Base-by-base conservation (phyloP, 495 filamentous ascomycete genomes). In the Aspergillus bridgeri region DNA sequence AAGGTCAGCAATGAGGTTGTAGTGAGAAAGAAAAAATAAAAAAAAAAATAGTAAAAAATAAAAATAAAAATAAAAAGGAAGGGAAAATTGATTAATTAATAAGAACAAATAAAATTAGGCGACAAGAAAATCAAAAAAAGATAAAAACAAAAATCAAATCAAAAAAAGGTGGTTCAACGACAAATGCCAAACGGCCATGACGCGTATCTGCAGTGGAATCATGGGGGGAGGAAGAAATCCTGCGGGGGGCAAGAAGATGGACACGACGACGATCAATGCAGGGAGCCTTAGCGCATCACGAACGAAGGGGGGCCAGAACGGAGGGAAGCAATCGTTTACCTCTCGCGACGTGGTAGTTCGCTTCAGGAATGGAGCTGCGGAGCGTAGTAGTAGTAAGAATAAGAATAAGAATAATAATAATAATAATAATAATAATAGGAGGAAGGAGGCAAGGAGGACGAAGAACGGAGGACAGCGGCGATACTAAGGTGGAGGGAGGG, bases 151-250 rank as follows among this genome's bases (percentile, higher is more conserved):
- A 38, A 15, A 38, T 15, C 9, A 38, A 4, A 15, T 15, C 33
- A 38, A 3, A 38, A 1, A 38, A 15, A 38, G 23, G 18, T 29
- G 47, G 54, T 67, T 61, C 13, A 1, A 38, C 33, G 17, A 38
- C 8, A 38, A 27, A 38, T 38, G 33, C 9, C 33, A 38, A 38
- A 38, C 33, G 5, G 33, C 64, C 60, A 65, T 69, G 70, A 73
- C 71, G 74, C 65, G 65, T 60, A 68, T 68, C 65, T 67, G 70
- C 64, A 60, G 63, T 57, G 59, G 23, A 60, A 64, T 60, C 33
- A 62, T 56, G 57, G 57, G 50, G 51, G 38, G 49, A n/a, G 38
- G 20, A 29, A 56, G 53, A 53, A 48, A 45, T 61, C 20, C 53
- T 53, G 56, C 49, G 56, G 54, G 59, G 56, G 54, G 54, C 33